Percentiles rank a stretch among this genome's conserved stretches.
phyloP scores from a whole-genome alignment of 73 alveolate genomes.

The Tetrahymena thermophila region DNA sequence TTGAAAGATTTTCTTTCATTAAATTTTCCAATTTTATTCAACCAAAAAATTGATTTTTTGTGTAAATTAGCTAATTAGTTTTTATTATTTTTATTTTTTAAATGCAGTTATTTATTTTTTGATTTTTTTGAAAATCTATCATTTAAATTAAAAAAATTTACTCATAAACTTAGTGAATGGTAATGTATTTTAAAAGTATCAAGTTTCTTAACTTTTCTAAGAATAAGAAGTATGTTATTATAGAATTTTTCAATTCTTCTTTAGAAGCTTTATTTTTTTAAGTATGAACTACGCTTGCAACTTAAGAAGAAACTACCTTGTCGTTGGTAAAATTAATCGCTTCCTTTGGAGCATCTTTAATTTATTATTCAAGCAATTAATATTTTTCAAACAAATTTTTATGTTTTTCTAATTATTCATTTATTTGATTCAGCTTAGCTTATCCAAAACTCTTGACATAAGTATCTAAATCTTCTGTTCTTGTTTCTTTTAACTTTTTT shows the following conservation, averaged over 20 bases:
- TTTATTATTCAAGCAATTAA: not conserved
- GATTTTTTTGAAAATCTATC: no score
- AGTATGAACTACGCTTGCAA: not conserved
- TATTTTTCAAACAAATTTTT: not conserved
- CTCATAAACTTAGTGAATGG: not conserved
- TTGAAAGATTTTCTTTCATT: no score
- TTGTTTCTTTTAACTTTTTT: not conserved
- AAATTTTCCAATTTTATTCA: no score
- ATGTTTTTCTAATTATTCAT: not conserved
- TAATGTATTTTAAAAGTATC: not conserved
- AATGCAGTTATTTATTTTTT: no score
- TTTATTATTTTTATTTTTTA: no score
- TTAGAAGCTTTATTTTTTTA: not conserved
- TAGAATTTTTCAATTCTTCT: not conserved
- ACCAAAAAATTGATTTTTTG: no score
- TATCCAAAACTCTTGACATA: not conserved
- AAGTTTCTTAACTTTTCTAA: not conserved
- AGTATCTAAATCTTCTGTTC: not conserved
- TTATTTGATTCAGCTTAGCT: not conserved
- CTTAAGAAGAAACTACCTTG: not conserved
- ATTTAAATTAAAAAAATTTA: not conserved
- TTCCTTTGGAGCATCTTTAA: not conserved
- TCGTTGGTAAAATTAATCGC: not conserved
- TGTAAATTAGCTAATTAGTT: no score
- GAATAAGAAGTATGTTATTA: not conserved